Evolutionary conservation across 2,329 filamentous ascomycete genomes (phyloP).

Genomic region (Fusarium brevicatenulatum): DNA sequence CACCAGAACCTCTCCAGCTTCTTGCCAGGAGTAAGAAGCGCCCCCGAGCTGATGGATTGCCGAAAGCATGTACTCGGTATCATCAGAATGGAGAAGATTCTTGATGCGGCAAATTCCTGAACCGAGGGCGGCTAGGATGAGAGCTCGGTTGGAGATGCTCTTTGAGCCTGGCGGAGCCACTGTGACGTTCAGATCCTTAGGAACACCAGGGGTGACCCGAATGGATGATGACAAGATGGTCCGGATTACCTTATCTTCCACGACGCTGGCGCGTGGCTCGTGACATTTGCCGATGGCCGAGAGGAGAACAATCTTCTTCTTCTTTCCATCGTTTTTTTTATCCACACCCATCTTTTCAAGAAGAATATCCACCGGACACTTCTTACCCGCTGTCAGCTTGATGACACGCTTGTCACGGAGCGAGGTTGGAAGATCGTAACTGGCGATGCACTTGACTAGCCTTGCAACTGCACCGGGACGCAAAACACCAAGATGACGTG

Average conservation of each 20-base stretch:
- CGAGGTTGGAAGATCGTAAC: constrained; percentile 89
- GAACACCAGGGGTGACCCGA: constrained; percentile 77
- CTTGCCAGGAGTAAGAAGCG: constrained; percentile 92
- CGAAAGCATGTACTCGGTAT: constrained; percentile 96
- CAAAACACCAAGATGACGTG: constrained; percentile 86
- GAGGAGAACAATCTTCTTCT: constrained; percentile 95
- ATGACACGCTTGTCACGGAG: constrained; percentile 84
- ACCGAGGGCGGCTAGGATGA: constrained; percentile 92
- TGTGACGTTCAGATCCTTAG: constrained; percentile 71
- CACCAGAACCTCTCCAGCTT: constrained; percentile 89
- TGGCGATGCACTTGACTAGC: constrained; percentile 91
- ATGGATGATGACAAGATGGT: constrained; percentile 84
- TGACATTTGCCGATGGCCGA: constrained; percentile 89
- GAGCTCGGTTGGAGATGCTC: constrained; percentile 94
- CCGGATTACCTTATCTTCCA: constrained; percentile 86
- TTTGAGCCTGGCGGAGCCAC: constrained; percentile 95
- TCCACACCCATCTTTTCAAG: constrained; percentile 96
- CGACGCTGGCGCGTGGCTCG: constrained; percentile 87
- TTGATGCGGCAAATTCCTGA: constrained; percentile 86
- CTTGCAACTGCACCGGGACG: constrained; percentile 88
- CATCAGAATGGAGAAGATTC: constrained; percentile 94
- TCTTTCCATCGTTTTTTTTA: constrained; percentile 96
- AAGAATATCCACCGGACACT: constrained; percentile 85
- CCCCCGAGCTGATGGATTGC: constrained; percentile 87
- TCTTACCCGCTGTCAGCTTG: constrained; percentile 84